Base-by-base conservation (phyloP, 148 eudicot species). In the Drosera capensis region DNA sequence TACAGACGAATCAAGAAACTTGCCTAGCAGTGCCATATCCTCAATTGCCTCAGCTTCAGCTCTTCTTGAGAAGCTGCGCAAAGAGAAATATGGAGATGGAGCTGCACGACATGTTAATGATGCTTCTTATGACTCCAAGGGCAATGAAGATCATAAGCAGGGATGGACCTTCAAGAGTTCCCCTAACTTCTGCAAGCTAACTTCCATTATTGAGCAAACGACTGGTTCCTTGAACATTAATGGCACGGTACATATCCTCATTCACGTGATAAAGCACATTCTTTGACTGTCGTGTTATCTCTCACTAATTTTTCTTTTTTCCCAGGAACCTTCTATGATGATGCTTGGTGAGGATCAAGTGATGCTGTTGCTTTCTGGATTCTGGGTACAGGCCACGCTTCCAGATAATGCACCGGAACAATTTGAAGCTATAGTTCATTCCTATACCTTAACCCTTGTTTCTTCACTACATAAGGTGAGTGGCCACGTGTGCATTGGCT, bases 361-460 rank as follows among this genome's bases (percentile, higher is more conserved):
- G 20, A 51, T 54, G 8, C 95, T 84, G 41, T 51, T 84, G 69
- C 72, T 90, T 56, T 84, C 95, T 44, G 87, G 82, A 34, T 70
- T 80, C 44, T 90, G 93, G 93, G 61, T 78, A 55, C 85, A 90
- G 67, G 82, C 82, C 48, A 90, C 69, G 58, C 76, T 80, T 52
- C 76, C 93, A 19, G 88, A 90, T 66, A 90, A 90, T 57, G 23
- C 62, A 44, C 94, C 95, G 42, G 66, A 80, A 30, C 78, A 81
- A 59, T 55, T 75, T 63, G 99, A 85, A 72, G 95, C 95, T 55
- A 73, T 90, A 14, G 76, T 82, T 47, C 87, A 85, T 45, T 84
- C 99, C 31, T 90, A 78, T 70, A 78, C 80, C 63, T 68, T 85
- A 52, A 74, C 78, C 1, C 88, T 88, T 53, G 59, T 75, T 55